A percentile compares a stretch with the other conserved stretches of the same genome.
These are phyloP conservation scores for Pseudogymnoascus sp. DNA, from an alignment of 2,329 filamentous ascomycete species.

Conservation along the genomic window DNA sequence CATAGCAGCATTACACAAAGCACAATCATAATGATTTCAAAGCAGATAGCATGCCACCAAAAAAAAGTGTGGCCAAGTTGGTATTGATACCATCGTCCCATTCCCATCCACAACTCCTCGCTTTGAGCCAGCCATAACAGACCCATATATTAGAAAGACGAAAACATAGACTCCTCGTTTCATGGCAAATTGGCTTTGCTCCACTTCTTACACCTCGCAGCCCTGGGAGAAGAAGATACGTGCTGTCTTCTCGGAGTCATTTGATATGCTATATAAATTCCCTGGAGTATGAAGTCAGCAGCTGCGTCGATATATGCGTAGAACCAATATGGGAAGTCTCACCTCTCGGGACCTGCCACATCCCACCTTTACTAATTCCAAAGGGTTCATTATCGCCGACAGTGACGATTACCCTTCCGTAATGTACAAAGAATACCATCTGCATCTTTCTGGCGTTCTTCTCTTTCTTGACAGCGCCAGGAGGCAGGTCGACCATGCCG, in stretches of 20 bases:
- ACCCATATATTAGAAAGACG: not conserved
- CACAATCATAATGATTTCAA: not conserved
- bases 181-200: not conserved
- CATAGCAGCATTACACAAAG: not conserved
- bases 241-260: constrained; percentile 64
- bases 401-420: constrained; percentile 73
- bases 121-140: constrained; percentile 2
- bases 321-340: constrained; percentile 31
- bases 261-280: constrained; percentile 87
- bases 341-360: constrained; percentile 95
- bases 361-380: constrained; percentile 76
- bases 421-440: constrained; percentile 89
- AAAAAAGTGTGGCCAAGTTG: not conserved
- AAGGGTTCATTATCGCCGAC: constrained; percentile 65
- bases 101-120: not conserved
- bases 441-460: constrained; percentile 97
- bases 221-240: constrained; percentile 91
- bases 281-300: constrained; percentile 45
- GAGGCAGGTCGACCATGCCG: constrained; percentile 81
- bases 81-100: not conserved
- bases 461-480: constrained; percentile 72
- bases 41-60: not conserved
- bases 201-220: constrained; percentile 44
- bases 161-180: not conserved
- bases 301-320: not conserved